Evolutionary conservation across 2,329 filamentous ascomycete species (phyloP), one percentile per base, ranked within the genome.

Genomic region (Fusarium transvaalense): DNA sequence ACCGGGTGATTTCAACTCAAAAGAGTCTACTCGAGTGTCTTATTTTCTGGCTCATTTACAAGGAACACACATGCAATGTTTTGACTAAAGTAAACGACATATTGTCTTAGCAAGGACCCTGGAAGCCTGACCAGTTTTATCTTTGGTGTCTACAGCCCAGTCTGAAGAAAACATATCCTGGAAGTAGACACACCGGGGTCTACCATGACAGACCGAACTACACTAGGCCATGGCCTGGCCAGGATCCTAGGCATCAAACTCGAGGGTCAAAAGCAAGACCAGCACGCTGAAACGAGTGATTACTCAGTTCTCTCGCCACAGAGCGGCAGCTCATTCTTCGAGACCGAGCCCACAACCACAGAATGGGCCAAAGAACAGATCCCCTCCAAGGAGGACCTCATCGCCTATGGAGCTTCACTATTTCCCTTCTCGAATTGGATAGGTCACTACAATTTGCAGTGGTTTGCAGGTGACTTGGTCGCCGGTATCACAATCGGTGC

Each of bases 341-440:
- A 99, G 76, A 85, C 91, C 21, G 91, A 93, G 64, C 95, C 96
- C 0, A 92, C 89, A 5, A 87, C 89, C 0, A 74, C 79, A 9
- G 94, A 97, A 75, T 97, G 89, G 88, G 68, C 98, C 15, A 76
- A 78, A 7, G 85, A 90, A 3, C 79, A 91, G 19, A 76, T 87
- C 0, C 96, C 95, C 0, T 84, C 83, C 0, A 78, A 82, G 10
- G 68, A 76, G 1, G 85, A 91, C 35, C 55, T 90, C 5, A 48
- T 78, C 7, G 72, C 81, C 4, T 99, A 97, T 76, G 57, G 89
- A 60, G 81, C 83, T 69, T 91, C 87, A 15, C 82, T 98, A 2
- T 97, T 99, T 71, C 96, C 96, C 0, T 98, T 97, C 76, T 77
- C 92, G 7, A 84, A 88, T n/a, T 99, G 96, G 96, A 95, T 98